Conservation (phyloP, 1,284 basidiomycete genomes). For the Cutaneotrichosporon sp. region DNA sequence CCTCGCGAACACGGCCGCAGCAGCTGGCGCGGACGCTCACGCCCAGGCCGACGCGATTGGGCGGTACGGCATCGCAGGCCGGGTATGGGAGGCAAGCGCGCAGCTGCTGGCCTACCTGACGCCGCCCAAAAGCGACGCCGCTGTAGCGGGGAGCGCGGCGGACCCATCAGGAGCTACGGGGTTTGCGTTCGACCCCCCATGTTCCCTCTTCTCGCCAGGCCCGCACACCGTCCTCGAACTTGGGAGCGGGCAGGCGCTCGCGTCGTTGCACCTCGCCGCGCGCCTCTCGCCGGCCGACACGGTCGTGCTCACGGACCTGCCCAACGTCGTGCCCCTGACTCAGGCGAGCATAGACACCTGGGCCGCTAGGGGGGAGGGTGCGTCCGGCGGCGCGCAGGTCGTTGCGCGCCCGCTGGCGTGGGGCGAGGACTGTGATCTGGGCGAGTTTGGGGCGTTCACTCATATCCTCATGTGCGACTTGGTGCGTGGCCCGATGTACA, state of each 20-base stretch:
- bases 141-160: too few species aligned
- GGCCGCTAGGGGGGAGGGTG: slow-evolving; percentile 3
- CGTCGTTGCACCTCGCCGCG: slow-evolving; percentile 36
- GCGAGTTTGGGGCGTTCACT: slow-evolving; percentile 24
- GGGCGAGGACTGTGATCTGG: slow-evolving; percentile 28
- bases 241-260: slow-evolving; percentile 43
- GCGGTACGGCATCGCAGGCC: slow-evolving; percentile 45
- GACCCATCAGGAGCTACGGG: neutral
- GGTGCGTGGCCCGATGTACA: slow-evolving; percentile 21
- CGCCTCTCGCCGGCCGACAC: slow-evolving; percentile 24
- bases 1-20: slow-evolving; percentile 11
- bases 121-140: too few species aligned
- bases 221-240: slow-evolving; percentile 37
- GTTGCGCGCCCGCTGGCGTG: slow-evolving; percentile 33
- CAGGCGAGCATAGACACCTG: slow-evolving; percentile 27
- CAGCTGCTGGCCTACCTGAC: slow-evolving; percentile 41
- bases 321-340: slow-evolving; percentile 40
- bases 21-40: slow-evolving; percentile 15
- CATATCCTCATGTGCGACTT: slow-evolving; percentile 46
- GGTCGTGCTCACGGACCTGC: slow-evolving; percentile 41
- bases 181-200: slow-evolving; percentile 38
- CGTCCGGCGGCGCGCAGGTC: slow-evolving; percentile 12
- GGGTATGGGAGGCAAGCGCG: slow-evolving; percentile 44
- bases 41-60: slow-evolving; percentile 34
- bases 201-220: slow-evolving; percentile 27